Conservation (phyloP, 2,329 filamentous ascomycete species). For the Pseudopyrenochaeta lycopersici region DNA sequence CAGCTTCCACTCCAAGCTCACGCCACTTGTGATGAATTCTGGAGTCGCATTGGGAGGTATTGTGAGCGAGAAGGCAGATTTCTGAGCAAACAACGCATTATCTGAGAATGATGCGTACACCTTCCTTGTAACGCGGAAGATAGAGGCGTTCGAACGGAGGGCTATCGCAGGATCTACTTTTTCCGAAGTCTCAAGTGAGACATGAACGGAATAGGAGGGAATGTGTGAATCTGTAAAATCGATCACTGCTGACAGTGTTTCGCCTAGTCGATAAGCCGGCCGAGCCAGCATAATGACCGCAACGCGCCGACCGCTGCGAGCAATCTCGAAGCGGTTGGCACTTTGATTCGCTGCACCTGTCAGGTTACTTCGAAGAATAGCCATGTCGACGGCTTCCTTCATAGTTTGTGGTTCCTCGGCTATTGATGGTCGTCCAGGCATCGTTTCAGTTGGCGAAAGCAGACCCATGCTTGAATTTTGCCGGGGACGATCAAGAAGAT, state of each 20-base stretch:
- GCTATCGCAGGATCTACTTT: conserved; percentile 82
- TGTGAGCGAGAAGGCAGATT: conserved; percentile 81
- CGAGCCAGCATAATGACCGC: conserved; percentile 89
- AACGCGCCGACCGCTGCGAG: conserved; percentile 89
- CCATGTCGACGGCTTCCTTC: conserved; percentile 89
- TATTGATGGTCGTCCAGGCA: conserved; percentile 60
- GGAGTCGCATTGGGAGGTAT: conserved; percentile 87
- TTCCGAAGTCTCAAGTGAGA: conserved; percentile 86
- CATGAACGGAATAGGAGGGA: conserved; percentile 84
- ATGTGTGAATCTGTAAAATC: conserved; percentile 83
- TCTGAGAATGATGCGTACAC: conserved; percentile 81
- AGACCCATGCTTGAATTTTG: conserved; percentile 61
- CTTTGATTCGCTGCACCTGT: conserved; percentile 75
- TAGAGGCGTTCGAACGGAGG: conserved; percentile 83
- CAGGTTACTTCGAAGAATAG: conserved; percentile 75
- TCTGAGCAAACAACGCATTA: conserved; percentile 80
- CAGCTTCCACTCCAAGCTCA: conserved; percentile 88
- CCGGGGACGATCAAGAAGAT: conserved; percentile 47
- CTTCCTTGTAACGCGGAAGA: conserved; percentile 85
- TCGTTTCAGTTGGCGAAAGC: conserved; percentile 75
- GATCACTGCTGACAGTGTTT: conserved; percentile 82
- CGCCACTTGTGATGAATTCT: conserved; percentile 88
- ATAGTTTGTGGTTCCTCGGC: conserved; percentile 67
- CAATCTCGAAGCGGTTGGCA: conserved; percentile 94
- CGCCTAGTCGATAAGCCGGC: conserved; percentile 87